A percentile compares a stretch with the other conserved stretches of the same genome.
phyloP scores from a whole-genome alignment of 129 eudicot species.

The Flaveria robusta region DNA sequence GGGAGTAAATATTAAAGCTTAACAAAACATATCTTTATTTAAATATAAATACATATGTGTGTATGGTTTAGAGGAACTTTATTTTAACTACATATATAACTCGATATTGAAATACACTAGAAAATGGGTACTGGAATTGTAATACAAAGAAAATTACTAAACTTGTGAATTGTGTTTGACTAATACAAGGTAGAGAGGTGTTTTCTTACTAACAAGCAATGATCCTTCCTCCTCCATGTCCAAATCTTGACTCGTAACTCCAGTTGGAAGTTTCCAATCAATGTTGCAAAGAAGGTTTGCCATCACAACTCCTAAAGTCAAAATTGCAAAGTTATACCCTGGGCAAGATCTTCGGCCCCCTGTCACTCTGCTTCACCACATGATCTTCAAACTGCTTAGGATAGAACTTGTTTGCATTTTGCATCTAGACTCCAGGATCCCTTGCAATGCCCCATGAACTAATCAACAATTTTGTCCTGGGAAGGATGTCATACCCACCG shows the following conservation, averaged over 20 bases:
- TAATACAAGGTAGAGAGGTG: background rate
- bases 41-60: no score
- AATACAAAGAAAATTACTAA: background rate
- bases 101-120: no score
- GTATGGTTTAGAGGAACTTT: no score
- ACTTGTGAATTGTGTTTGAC: background rate
- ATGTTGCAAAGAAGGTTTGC: background rate
- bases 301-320: background rate
- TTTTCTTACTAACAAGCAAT: background rate
- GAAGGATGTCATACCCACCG: background rate
- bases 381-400: background rate
- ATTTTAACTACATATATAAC: no score
- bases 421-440: background rate
- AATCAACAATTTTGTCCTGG: background rate
- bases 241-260: background rate
- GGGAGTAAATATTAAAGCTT: no score
- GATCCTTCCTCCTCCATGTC: background rate
- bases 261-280: conserved; percentile 7
- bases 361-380: background rate
- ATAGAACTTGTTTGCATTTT: background rate
- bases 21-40: no score
- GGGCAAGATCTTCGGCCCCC: conserved; percentile 14
- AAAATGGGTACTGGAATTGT: no score
- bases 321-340: background rate
- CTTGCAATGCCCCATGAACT: background rate